Evolutionary conservation across 2,329 filamentous ascomycete species (phyloP), one percentile per base, ranked within the genome.

Genomic region (Alternaria longipes): DNA sequence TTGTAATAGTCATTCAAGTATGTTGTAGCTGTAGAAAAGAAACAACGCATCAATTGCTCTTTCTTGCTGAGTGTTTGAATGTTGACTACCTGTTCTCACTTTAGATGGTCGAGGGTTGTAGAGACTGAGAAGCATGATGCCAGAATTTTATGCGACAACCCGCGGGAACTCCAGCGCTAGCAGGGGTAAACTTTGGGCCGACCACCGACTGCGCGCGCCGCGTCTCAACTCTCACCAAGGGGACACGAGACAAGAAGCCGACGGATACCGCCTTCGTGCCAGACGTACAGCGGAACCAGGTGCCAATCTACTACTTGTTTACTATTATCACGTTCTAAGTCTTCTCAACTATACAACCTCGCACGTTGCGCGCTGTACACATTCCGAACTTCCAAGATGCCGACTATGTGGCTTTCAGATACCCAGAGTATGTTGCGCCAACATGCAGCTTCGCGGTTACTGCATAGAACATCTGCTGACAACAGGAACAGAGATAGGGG

Each of bases 381-480:
- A 40, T 22, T 34, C 28, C 52, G 45, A 20, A 50, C 46, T 46
- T 55, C 62, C 74, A 78, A 73, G 66, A 79, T 94, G 91, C 91
- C 91, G 76, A 91, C 92, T 63, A 96, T 97, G 91, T 98, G 94
- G 94, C 86, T 98, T 76, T 92, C 94, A 73, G 94, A 98, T 82
- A 88, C 91, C 78, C 94, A 98, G 82, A 98, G 94, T 97, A 86
- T 76, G 91, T 84, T 54, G 67, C 69, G 63, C 58, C 55, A 41
- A 49, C 24, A 36, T 16, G 18, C 36, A 24, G 36, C 22, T 49
- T 26, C 26, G 36, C 20, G 16, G 34, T 44, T 32, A 47, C 32
- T 38, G 28, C 18, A 22, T 30, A 44, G 42, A 11, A 38, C 14
- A 20, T 16, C 18, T 49, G 12, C 68, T 71, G 57, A 66, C 62